These are phyloP conservation scores for Phytophthora melonis DNA, from an alignment of 352 stramenopile species.

Conservation along the genomic window DNA sequence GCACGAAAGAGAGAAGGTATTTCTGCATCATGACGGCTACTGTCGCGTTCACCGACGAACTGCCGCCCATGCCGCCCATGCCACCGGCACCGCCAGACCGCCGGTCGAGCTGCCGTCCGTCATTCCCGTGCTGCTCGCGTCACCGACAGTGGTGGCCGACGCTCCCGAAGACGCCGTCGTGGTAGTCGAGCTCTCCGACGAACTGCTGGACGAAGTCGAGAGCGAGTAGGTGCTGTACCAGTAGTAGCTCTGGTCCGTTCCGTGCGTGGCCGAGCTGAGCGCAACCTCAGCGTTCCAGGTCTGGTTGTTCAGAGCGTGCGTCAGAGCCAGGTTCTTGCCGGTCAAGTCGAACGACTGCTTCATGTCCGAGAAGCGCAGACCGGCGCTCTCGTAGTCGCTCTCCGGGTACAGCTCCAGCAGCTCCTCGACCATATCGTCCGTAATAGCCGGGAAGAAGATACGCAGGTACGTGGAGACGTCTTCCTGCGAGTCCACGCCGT, in stretches of 20 bases:
- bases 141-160: conserved; percentile 14
- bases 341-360: conserved; percentile 36
- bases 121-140: conserved; percentile 10
- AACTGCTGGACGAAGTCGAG: conserved; percentile 15
- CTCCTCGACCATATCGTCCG: conserved; percentile 22
- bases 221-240: conserved; percentile 33
- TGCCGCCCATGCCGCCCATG: conserved; percentile 13
- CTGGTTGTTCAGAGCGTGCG: conserved; percentile 29
- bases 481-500: conserved; percentile 21
- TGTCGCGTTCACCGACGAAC: conserved; percentile 23
- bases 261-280: conserved; percentile 18
- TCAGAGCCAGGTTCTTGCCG: conserved; percentile 22
- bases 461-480: conserved; percentile 27
- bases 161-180: conserved; percentile 6
- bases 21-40: conserved; percentile 38
- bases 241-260: conserved; percentile 33
- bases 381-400: conserved; percentile 32
- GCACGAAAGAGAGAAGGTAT: conserved; percentile 38
- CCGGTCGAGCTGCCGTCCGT: conserved; percentile 21
- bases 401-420: conserved; percentile 31
- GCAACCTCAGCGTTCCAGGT: conserved; percentile 35
- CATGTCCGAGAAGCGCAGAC: conserved; percentile 33
- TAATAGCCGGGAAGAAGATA: conserved; percentile 31
- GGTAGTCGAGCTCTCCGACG: conserved; percentile 3
- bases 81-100: not conserved